Percentiles rank a stretch among this genome's conserved stretches.
Evolutionary conservation across 352 stramenopile genomes (phyloP).

Genomic region (Phytophthora pistaciae): DNA sequence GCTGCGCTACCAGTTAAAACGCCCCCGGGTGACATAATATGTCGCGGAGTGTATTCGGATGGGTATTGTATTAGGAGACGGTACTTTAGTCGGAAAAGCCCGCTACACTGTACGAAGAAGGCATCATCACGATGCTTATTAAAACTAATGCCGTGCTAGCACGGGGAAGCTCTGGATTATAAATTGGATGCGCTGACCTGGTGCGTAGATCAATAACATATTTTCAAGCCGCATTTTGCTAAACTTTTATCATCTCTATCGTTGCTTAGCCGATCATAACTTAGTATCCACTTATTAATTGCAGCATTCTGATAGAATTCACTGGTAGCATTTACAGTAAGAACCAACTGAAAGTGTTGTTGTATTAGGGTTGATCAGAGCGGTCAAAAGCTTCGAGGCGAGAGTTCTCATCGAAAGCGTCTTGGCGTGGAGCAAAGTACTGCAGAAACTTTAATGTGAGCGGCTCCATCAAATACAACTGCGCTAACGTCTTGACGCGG

Average conservation of each 20-base stretch:
- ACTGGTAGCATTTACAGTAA: too few species aligned
- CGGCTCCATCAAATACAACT: slow-evolving; percentile 1
- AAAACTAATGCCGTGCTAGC: not conserved
- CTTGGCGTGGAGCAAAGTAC: not conserved
- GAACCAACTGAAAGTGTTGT: too few species aligned
- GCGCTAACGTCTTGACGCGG: not conserved
- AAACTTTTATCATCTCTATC: too few species aligned
- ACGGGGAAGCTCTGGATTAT: not conserved
- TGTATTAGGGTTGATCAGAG: not conserved
- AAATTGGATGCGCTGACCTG: not conserved
- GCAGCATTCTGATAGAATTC: too few species aligned
- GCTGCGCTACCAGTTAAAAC: not conserved
- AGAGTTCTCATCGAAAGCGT: not conserved
- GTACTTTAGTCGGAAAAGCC: too few species aligned
- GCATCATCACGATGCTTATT: too few species aligned
- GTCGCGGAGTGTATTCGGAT: slow-evolving; percentile 10
- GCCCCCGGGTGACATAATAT: not conserved
- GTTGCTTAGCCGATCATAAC: too few species aligned
- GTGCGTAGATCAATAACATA: too few species aligned
- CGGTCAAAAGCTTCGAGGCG: not conserved
- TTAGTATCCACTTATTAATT: too few species aligned
- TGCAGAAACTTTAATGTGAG: not conserved
- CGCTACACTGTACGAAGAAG: too few species aligned
- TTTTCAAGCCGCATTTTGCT: too few species aligned
- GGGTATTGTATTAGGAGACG: too few species aligned